These are phyloP conservation scores for Ajuga reptans DNA, from an alignment of 305 asterid species.

Conservation along the genomic window DNA sequence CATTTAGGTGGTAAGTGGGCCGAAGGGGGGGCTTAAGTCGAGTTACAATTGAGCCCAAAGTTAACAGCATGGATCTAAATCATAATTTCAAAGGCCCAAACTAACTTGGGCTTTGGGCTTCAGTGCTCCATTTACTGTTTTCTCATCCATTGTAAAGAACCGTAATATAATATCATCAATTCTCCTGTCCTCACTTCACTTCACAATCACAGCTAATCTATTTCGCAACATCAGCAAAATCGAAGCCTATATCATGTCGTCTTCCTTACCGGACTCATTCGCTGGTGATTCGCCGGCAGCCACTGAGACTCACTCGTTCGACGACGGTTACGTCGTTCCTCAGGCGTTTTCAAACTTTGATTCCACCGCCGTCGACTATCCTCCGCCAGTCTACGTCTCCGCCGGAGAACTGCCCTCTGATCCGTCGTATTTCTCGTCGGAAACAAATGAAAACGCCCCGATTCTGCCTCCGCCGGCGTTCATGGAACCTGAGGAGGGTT, in stretches of 20 bases:
- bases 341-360: slow-evolving; percentile 39
- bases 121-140: neutral
- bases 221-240: slow-evolving; percentile 5
- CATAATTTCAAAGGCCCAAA: neutral
- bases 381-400: slow-evolving; percentile 37
- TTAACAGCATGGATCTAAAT: too few relatives aligned
- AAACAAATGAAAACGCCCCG: slow-evolving; percentile 28
- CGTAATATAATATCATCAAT: neutral
- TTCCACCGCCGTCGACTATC: slow-evolving; percentile 27
- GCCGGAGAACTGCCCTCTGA: slow-evolving; percentile 35
- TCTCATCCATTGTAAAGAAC: neutral
- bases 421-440: slow-evolving; percentile 35
- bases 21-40: too few relatives aligned
- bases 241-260: slow-evolving; percentile 38
- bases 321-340: slow-evolving; percentile 32
- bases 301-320: slow-evolving; percentile 27
- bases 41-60: neutral
- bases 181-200: neutral
- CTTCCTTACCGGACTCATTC: slow-evolving; percentile 37
- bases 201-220: neutral
- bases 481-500: slow-evolving; percentile 49
- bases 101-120: neutral
- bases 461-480: slow-evolving; percentile 45
- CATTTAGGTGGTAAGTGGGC: too few relatives aligned
- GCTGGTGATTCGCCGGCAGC: slow-evolving; percentile 31